Base-by-base conservation (phyloP, 2,329 filamentous ascomycete species). In the Magnaporthiopsis poae region DNA sequence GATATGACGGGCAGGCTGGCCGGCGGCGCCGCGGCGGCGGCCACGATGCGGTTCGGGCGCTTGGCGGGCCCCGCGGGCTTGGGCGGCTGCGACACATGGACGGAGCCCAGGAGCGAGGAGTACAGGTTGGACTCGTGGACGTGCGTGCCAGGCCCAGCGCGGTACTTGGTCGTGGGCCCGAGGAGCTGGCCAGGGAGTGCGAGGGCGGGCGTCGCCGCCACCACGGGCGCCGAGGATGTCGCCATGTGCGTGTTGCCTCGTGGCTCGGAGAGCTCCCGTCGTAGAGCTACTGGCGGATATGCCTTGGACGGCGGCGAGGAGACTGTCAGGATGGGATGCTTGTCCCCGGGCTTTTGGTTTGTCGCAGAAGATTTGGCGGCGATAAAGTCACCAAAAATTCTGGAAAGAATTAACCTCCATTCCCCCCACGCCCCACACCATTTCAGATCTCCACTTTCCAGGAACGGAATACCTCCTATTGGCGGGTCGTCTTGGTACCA, bases 121-220 rank as follows among this genome's bases (percentile, higher is more conserved):
- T 90, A 90, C 71, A 97, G 85, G 67, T 88, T 85, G 69, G 86
- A 82, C 69, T 89, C 82, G 78, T 91, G 84, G 70, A 96, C 82
- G 77, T 98, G 92, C 0, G 92, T 96, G 70, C 94, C 95, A 13
- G 90, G 82, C 18, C 94, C 94, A 35, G 92, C 84, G 60, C 83
- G 78, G 77, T 89, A 93, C 70, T 86, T 85, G 66, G 84, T 80
- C 25, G 82, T 78, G 25, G 88, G 79, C 36, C 90, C 93, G 60
- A 99, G 85, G 62, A 87, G 80, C 75, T 95, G 90, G 75, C 95
- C 95, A 13, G 95, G 95, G 63, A 96, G 83, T 66, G 89, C 90
- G 71, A 92, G 75, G 70, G 81, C 77, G n/a, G 81, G 78, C 52
- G 39, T 15, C 39, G 39, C 39, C 39, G 39, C 39, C 15, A 46